phyloP scores from a whole-genome alignment of 176 grass and related monocot genomes.

The Carex cristatella region DNA sequence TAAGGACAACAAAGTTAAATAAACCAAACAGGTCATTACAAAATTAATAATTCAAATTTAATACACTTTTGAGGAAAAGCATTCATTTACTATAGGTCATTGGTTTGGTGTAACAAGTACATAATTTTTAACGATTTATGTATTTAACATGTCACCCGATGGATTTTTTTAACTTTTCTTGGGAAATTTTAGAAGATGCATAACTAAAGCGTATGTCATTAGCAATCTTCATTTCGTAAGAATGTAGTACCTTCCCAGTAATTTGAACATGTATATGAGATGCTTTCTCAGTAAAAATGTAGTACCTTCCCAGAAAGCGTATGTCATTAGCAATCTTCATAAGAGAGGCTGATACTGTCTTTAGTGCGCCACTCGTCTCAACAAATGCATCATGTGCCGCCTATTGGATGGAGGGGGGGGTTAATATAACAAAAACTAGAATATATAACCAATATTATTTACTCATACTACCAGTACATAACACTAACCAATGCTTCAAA shows the following conservation, averaged over 20 bases:
- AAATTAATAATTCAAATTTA: not conserved
- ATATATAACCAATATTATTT: not conserved
- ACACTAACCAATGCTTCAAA: constrained; percentile 94
- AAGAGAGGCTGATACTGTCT: constrained; percentile 90
- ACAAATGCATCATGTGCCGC: constrained; percentile 99
- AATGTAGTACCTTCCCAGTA: too few species aligned
- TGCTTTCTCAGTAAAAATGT: not conserved
- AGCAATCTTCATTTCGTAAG: not conserved
- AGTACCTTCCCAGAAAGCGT: constrained; percentile 81
- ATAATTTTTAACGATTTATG: not conserved
- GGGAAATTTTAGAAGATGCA: not conserved
- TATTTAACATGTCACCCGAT: not conserved
- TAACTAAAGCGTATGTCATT: too few species aligned
- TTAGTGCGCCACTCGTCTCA: constrained; percentile 79
- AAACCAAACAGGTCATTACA: not conserved
- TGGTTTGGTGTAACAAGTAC: not conserved
- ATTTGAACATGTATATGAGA: not conserved
- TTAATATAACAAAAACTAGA: not conserved
- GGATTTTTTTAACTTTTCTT: not conserved
- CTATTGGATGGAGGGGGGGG: constrained; percentile 22
- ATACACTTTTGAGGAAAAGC: not conserved
- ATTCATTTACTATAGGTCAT: not conserved
- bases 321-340: constrained; percentile 99
- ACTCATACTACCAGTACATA: not conserved
- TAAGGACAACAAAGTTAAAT: not conserved